Percentiles rank a stretch among this genome's conserved stretches.
Conservation (phyloP, 352 stramenopile species). For the Globisporangium alternatum region DNA sequence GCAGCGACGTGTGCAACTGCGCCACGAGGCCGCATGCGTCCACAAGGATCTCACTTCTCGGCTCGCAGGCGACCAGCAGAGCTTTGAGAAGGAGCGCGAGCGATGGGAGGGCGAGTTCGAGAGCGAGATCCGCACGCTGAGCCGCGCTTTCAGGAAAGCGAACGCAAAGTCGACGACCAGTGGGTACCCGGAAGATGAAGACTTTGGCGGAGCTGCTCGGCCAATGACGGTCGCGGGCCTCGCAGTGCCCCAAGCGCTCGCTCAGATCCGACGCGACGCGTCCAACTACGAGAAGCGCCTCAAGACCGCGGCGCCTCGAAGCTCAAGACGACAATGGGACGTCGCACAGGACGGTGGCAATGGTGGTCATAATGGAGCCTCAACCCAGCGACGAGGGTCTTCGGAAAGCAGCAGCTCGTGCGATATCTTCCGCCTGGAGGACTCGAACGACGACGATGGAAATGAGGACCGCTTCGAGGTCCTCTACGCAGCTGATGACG, state of each 20-base stretch:
- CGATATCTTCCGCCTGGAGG: slow-evolving; percentile 27
- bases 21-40: slow-evolving; percentile 30
- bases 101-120: slow-evolving; percentile 51
- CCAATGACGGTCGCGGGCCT: slow-evolving; percentile 59
- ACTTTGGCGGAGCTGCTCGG: slow-evolving; percentile 1
- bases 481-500: background rate
- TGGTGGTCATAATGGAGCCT: background rate
- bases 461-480: slow-evolving; percentile 22
- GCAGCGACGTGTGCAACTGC: slow-evolving; percentile 33
- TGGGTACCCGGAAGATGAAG: background rate
- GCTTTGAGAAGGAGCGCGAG: slow-evolving; percentile 35
- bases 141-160: slow-evolving; percentile 40
- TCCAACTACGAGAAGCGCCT: slow-evolving; percentile 41
- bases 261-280: slow-evolving; percentile 40
- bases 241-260: slow-evolving; percentile 41
- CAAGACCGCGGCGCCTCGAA: slow-evolving; percentile 33
- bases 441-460: slow-evolving; percentile 28
- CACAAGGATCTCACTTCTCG: slow-evolving; percentile 24
- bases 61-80: slow-evolving; percentile 18
- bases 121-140: slow-evolving; percentile 45
- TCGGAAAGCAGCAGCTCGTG: background rate
- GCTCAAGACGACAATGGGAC: background rate
- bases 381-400: background rate
- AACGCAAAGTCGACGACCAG: slow-evolving; percentile 9
- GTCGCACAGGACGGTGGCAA: background rate